Percentiles rank a stretch among this genome's conserved stretches.
These are phyloP conservation scores for Aristolochia fimbriata DNA, from an alignment of 164 flowering plant species.

Conservation along the genomic window DNA sequence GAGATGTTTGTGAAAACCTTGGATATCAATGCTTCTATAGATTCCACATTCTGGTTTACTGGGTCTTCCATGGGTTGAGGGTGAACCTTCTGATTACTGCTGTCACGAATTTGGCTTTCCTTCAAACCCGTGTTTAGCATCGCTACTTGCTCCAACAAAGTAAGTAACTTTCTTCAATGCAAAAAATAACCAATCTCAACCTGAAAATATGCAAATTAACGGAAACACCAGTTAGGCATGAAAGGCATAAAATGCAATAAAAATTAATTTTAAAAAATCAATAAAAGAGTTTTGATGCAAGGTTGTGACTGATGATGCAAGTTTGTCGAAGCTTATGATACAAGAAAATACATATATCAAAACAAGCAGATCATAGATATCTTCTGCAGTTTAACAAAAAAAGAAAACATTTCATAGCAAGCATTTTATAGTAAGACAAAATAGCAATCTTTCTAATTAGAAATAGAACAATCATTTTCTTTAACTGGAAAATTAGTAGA, in stretches of 20 bases:
- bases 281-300: no score
- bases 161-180: conserved; percentile 13
- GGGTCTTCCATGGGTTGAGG: conserved; percentile 97
- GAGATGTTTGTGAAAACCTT: conserved; percentile 73
- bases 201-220: conserved; percentile 13
- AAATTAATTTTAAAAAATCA: no score
- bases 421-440: no score
- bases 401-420: background rate
- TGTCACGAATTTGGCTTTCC: conserved; percentile 70
- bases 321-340: no score
- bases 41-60: conserved; percentile 58
- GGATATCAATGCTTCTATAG: conserved; percentile 60
- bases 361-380: no score
- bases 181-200: conserved; percentile 16
- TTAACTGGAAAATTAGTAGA: no score
- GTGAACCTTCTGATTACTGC: conserved; percentile 83
- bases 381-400: background rate
- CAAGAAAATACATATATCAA: no score
- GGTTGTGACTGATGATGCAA: no score
- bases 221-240: background rate
- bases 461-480: no score
- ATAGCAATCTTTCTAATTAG: no score
- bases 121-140: conserved; percentile 80
- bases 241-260: no score
- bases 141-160: conserved; percentile 28